Conservation (phyloP, 2,329 filamentous ascomycete genomes). For the Amesomyces nigricolor region DNA sequence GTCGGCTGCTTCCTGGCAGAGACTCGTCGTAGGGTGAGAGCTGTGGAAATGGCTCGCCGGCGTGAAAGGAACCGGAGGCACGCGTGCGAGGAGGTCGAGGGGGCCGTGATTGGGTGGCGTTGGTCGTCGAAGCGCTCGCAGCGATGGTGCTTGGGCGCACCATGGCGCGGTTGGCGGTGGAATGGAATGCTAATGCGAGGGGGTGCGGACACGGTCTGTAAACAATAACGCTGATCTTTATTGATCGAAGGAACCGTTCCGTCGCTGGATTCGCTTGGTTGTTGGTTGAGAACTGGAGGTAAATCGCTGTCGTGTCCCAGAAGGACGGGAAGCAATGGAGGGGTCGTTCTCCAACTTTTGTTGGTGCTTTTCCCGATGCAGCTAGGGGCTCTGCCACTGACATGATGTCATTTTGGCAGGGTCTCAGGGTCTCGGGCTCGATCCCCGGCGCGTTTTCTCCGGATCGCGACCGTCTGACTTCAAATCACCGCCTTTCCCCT, state of each 20-base stretch:
- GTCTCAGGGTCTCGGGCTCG: too few species aligned
- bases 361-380: too few species aligned
- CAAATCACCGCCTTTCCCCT: too few species aligned
- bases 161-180: constrained; percentile 1
- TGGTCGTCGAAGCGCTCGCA: constrained; percentile 14
- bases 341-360: too few species aligned
- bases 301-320: too few species aligned
- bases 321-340: too few species aligned
- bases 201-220: background rate
- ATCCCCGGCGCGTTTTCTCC: too few species aligned
- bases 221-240: background rate
- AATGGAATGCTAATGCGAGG: background rate
- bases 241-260: background rate
- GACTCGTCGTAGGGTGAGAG: constrained; percentile 25
- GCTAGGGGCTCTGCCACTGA: too few species aligned
- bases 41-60: constrained; percentile 45
- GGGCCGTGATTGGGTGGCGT: constrained; percentile 6
- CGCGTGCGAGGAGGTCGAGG: constrained; percentile 23
- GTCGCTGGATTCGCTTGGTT: background rate
- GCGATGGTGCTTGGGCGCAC: constrained; percentile 11
- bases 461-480: too few species aligned
- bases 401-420: background rate
- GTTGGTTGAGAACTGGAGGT: background rate
- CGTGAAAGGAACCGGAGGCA: constrained; percentile 47
- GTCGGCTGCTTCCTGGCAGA: constrained; percentile 15